Percentiles rank a stretch among this genome's conserved stretches.
These are phyloP conservation scores for Talaromyces islandicus DNA, from an alignment of 2,329 filamentous ascomycete species.

Conservation along the genomic window DNA sequence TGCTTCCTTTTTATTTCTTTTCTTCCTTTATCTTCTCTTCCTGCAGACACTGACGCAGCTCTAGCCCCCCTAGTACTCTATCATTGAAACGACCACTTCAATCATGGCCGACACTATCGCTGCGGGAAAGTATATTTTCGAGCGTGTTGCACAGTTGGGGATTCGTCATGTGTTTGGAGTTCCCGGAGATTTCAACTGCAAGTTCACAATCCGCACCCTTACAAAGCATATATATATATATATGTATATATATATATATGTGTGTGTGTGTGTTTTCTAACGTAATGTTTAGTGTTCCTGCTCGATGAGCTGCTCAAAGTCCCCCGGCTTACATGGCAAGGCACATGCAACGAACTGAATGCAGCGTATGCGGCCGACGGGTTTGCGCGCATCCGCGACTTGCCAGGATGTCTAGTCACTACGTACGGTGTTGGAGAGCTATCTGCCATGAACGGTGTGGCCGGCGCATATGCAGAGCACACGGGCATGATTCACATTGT, in stretches of 20 bases:
- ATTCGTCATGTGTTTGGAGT: conserved; percentile 8
- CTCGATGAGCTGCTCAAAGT: conserved; percentile 13
- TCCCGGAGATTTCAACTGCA: conserved; percentile 7
- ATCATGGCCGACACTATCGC: conserved; percentile 6
- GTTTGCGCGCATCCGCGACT: conserved; percentile 13
- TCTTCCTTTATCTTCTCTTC: not conserved
- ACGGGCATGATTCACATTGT: conserved; percentile 16
- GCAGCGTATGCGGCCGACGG: conserved; percentile 16
- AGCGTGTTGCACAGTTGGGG: conserved; percentile 6
- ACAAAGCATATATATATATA: too few relatives aligned
- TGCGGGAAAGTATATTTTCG: conserved; percentile 5
- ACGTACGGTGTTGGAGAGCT: conserved; percentile 17
- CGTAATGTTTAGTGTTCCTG: conserved; percentile 4
- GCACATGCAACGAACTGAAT: conserved; percentile 16
- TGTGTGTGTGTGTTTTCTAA: too few relatives aligned
- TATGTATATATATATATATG: too few relatives aligned
- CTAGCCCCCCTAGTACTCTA: not conserved
- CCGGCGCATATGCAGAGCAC: conserved; percentile 14
- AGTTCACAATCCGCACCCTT: conserved; percentile 19
- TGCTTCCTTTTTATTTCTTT: not conserved
- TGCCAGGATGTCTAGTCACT: conserved; percentile 13
- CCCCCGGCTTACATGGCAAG: conserved; percentile 13
- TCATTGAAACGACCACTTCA: conserved; percentile 12
- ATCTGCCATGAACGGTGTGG: conserved; percentile 15
- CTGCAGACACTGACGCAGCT: not conserved